phyloP scores from a whole-genome alignment of 805 yeast genomes.

The Wickerhamiella domercqiae region DNA sequence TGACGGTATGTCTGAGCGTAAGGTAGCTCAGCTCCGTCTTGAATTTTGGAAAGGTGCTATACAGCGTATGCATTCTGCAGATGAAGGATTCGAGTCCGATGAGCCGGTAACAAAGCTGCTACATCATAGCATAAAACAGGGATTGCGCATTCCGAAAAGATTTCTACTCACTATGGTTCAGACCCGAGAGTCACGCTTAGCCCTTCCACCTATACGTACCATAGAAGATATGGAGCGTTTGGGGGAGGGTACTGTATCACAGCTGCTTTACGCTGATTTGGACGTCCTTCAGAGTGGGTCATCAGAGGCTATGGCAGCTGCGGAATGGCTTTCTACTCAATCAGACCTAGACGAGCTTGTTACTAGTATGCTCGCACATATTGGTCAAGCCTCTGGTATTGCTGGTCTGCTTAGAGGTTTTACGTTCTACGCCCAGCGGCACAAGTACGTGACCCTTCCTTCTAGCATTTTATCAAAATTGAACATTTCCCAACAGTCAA shows the following conservation, averaged over 20 bases:
- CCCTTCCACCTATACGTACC: constrained; percentile 31
- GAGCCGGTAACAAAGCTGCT: constrained; percentile 46
- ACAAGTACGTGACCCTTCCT: constrained; percentile 46
- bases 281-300: constrained; percentile 37
- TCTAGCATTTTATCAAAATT: constrained; percentile 39
- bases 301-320: constrained; percentile 34
- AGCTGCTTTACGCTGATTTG: constrained; percentile 38
- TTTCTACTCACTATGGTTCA: constrained; percentile 46
- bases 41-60: constrained; percentile 61
- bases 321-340: constrained; percentile 33
- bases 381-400: constrained; percentile 69
- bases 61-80: constrained; percentile 26
- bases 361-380: constrained; percentile 56
- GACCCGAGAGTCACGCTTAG: constrained; percentile 40
- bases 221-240: constrained; percentile 50
- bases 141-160: constrained; percentile 35
- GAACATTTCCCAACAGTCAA: constrained; percentile 47
- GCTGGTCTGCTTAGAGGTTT: constrained; percentile 49
- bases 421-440: constrained; percentile 37
- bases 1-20: constrained; percentile 25
- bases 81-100: constrained; percentile 25
- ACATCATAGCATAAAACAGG: constrained; percentile 34
- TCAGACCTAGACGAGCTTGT: constrained; percentile 30
- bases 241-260: constrained; percentile 71
- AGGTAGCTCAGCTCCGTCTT: constrained; percentile 34